Percentiles rank a stretch among this genome's conserved stretches.
Conservation (phyloP, 1,284 basidiomycete genomes). For the Heterobasidion irregulare region DNA sequence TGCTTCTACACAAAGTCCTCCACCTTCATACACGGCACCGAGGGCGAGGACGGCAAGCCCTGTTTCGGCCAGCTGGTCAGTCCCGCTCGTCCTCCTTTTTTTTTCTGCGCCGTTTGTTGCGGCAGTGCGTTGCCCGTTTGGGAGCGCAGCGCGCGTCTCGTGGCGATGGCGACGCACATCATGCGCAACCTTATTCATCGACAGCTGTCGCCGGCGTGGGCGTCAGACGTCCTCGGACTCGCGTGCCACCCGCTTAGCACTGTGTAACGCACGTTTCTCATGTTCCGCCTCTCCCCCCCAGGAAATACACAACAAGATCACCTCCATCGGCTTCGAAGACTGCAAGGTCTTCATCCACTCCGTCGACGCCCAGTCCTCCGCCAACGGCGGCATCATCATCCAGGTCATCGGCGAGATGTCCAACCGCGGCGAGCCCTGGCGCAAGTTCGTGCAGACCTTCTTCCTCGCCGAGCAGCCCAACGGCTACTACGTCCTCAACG, state of each 20-base stretch:
- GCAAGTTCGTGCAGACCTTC: constrained; percentile 99
- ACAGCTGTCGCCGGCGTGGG: too few species aligned
- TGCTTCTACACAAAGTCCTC: constrained; percentile 99
- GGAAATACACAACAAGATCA: constrained; percentile 98
- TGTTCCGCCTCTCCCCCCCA: constrained; percentile 24
- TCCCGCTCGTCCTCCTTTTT: constrained; percentile 10
- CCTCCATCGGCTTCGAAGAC: constrained; percentile 88
- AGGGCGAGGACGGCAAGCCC: constrained; percentile 86
- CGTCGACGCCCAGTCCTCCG: constrained; percentile 90
- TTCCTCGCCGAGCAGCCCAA: constrained; percentile 99
- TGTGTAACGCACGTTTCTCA: neutral
- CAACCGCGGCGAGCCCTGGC: constrained; percentile 86
- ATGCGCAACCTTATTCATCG: too few species aligned
- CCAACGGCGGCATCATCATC: constrained; percentile 94
- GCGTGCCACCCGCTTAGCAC: too few species aligned
- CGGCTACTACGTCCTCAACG: constrained; percentile 99
- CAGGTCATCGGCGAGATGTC: constrained; percentile 99
- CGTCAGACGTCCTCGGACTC: too few species aligned
- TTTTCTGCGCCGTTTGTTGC: neutral
- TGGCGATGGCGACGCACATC: neutral
- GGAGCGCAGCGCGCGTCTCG: too few species aligned
- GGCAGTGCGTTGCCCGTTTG: constrained; percentile 2
- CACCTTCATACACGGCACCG: constrained; percentile 92
- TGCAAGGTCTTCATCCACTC: constrained; percentile 98
- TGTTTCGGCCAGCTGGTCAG: constrained; percentile 89